Percentiles rank a stretch among this genome's conserved stretches.
Conservation (phyloP, 352 stramenopile genomes). For the Phytopythium vexans region DNA sequence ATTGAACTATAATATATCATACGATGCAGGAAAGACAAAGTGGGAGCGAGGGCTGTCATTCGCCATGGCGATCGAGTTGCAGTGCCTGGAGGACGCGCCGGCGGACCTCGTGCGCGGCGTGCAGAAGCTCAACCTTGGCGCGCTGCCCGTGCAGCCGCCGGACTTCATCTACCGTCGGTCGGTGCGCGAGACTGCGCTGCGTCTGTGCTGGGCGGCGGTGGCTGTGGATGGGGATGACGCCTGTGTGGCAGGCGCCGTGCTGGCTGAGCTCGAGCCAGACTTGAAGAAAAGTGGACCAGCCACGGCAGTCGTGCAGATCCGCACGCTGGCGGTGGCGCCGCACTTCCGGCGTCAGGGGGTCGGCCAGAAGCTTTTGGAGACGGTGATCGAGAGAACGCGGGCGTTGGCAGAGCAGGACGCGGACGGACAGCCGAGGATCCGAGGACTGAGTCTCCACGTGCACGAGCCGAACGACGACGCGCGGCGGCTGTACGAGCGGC, state of each 20-base stretch:
- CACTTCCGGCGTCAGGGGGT: slow-evolving; percentile 35
- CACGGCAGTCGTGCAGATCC: slow-evolving; percentile 29
- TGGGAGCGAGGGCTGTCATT: too few species aligned
- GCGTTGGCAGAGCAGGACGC: slow-evolving; percentile 1
- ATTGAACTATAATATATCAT: too few species aligned
- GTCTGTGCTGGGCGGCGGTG: slow-evolving; percentile 46
- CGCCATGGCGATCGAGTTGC: slow-evolving; percentile 43
- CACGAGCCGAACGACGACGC: slow-evolving; percentile 57
- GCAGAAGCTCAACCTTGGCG: slow-evolving; percentile 64
- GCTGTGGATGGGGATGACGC: not conserved
- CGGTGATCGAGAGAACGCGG: slow-evolving; percentile 23
- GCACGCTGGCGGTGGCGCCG: slow-evolving; percentile 35
- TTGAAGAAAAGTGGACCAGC: slow-evolving; percentile 3
- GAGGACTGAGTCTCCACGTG: slow-evolving; percentile 48
- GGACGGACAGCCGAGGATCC: not conserved
- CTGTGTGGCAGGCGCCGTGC: slow-evolving; percentile 21
- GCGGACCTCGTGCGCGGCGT: slow-evolving; percentile 39
- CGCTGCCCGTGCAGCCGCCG: slow-evolving; percentile 62
- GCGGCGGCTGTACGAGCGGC: slow-evolving; percentile 49
- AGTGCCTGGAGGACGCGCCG: slow-evolving; percentile 33
- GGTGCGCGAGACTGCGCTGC: slow-evolving; percentile 27
- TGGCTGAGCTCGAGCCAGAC: slow-evolving; percentile 39
- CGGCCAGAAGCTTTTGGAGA: slow-evolving; percentile 29
- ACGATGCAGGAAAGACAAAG: too few species aligned
- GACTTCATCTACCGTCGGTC: slow-evolving; percentile 63